Evolutionary conservation across 1,284 basidiomycete genomes (phyloP).

Genomic region (Volvariella volvacea): DNA sequence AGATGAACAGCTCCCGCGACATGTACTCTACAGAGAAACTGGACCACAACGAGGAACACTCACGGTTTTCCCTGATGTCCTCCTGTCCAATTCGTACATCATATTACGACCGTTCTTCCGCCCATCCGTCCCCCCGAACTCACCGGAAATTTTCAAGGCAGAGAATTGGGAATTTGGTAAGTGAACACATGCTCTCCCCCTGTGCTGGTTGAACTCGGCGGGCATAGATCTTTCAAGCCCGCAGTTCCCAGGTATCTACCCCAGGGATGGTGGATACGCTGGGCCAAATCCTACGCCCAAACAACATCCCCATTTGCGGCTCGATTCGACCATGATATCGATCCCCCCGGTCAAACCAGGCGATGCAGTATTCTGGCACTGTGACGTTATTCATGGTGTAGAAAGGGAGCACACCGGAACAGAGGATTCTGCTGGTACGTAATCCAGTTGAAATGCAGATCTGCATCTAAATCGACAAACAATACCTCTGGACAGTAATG

Average conservation of each 20-base stretch:
- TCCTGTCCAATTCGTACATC: slow-evolving; percentile 72
- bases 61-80: slow-evolving; percentile 70
- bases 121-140: slow-evolving; percentile 32
- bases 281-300: slow-evolving; percentile 47
- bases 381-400: slow-evolving; percentile 78
- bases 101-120: slow-evolving; percentile 84
- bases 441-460: background rate
- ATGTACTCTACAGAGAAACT: slow-evolving; percentile 45
- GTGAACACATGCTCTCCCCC: slow-evolving; percentile 10
- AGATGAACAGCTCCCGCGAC: too few relatives aligned
- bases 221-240: slow-evolving; percentile 42
- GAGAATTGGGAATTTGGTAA: slow-evolving; percentile 71
- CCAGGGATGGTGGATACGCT: slow-evolving; percentile 34
- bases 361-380: slow-evolving; percentile 87
- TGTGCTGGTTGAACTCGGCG: background rate
- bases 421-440: slow-evolving; percentile 62
- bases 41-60: slow-evolving; percentile 75
- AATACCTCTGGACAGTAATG: slow-evolving; percentile 40
- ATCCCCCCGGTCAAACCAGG: slow-evolving; percentile 72
- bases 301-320: slow-evolving; percentile 61
- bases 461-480: background rate
- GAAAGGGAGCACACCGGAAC: slow-evolving; percentile 65
- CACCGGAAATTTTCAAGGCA: slow-evolving; percentile 41
- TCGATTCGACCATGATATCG: slow-evolving; percentile 70
- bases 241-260: slow-evolving; percentile 54